These are phyloP conservation scores for Combretum micranthum DNA, from an alignment of 345 rosid species.

Conservation along the genomic window DNA sequence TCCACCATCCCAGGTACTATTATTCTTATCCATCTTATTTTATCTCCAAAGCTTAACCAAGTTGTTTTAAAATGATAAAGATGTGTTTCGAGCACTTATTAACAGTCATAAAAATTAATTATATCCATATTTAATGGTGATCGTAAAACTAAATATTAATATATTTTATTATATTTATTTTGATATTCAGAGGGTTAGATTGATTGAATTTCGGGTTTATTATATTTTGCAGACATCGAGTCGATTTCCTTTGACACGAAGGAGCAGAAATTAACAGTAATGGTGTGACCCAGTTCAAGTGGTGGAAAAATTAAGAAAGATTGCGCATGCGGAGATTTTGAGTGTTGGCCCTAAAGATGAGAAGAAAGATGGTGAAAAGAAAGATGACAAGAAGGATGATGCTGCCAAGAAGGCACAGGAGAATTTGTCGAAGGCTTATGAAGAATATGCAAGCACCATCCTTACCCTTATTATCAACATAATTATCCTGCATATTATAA, in stretches of 20 bases:
- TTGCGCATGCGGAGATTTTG: constrained; percentile 3
- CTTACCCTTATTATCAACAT: no score
- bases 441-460: no score
- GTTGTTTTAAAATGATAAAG: no score
- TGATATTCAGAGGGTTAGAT: no score
- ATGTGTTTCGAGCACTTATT: no score
- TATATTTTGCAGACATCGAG: constrained; percentile 6
- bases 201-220: background rate
- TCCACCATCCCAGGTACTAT: constrained; percentile 6
- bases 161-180: no score
- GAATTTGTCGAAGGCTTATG: no score
- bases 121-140: no score
- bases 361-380: constrained; percentile 1
- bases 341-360: background rate
- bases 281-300: constrained; percentile 10
- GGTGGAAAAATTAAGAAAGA: constrained; percentile 9
- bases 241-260: constrained; percentile 9
- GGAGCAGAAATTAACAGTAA: constrained; percentile 11
- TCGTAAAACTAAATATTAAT: no score
- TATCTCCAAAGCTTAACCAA: background rate
- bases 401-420: background rate
- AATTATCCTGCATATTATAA: no score
- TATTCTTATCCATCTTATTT: no score
- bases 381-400: background rate
- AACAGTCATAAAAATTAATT: no score